A percentile compares a stretch with the other conserved stretches of the same genome.
These are phyloP conservation scores for Globisporangium middletonii DNA, from an alignment of 352 stramenopile species.

Conservation along the genomic window DNA sequence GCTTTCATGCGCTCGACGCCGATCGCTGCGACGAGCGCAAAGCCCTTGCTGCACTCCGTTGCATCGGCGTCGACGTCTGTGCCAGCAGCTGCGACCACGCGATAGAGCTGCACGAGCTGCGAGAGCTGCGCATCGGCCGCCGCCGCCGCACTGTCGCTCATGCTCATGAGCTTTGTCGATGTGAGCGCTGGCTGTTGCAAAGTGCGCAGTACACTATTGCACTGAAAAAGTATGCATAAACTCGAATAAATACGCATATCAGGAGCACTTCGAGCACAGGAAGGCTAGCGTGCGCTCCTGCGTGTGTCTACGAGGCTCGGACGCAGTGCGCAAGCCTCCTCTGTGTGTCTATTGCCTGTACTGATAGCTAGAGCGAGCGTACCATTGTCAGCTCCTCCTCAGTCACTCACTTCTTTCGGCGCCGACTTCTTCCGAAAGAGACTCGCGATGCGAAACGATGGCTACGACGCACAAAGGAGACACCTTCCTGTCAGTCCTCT, in stretches of 20 bases:
- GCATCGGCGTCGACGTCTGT: background rate
- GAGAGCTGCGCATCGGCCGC: slow-evolving; percentile 1
- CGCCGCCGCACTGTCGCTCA: background rate
- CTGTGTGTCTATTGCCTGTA: background rate
- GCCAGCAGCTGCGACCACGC: slow-evolving; percentile 7
- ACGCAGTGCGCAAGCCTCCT: too few relatives aligned
- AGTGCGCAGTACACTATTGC: too few relatives aligned
- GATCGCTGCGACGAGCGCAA: slow-evolving; percentile 14
- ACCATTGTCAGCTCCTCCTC: too few relatives aligned
- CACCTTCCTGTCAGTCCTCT: too few relatives aligned
- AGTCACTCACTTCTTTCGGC: background rate
- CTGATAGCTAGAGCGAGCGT: background rate
- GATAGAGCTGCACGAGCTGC: slow-evolving; percentile 25
- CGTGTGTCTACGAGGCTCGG: too few relatives aligned
- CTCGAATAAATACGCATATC: too few relatives aligned
- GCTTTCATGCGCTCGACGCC: slow-evolving; percentile 22
- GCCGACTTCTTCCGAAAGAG: background rate
- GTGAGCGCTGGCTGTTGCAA: too few relatives aligned
- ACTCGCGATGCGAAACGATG: background rate
- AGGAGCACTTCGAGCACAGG: too few relatives aligned
- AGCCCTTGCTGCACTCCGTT: slow-evolving; percentile 1
- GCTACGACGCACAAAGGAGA: background rate
- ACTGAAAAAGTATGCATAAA: too few relatives aligned
- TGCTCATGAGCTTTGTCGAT: background rate
- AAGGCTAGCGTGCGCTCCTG: too few relatives aligned